These are phyloP conservation scores for Cyclotella cryptica DNA, from an alignment of 108 stramenopile genomes.

Conservation along the genomic window DNA sequence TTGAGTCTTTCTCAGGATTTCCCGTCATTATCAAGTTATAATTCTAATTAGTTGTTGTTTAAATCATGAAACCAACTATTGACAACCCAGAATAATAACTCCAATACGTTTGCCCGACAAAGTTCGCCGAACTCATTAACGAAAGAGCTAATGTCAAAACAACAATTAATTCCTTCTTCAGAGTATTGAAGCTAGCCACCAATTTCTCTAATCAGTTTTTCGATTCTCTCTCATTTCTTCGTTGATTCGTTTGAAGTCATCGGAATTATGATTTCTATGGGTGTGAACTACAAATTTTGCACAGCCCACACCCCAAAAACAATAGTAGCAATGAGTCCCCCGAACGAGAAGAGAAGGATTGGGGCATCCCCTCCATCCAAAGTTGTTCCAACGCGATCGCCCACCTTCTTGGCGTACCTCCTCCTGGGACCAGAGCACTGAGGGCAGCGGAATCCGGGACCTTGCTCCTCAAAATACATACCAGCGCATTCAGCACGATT, in stretches of 20 bases:
- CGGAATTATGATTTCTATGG: background rate
- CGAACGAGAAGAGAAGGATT: constrained; percentile 93
- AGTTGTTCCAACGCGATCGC: constrained; percentile 94
- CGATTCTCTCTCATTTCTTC: background rate
- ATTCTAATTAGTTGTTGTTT: too few relatives aligned
- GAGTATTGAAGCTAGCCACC: too few relatives aligned
- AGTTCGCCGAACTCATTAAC: too few relatives aligned
- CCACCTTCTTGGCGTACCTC: constrained; percentile 98
- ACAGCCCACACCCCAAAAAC: constrained; percentile 92
- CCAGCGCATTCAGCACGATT: constrained; percentile 93
- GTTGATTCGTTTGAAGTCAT: background rate
- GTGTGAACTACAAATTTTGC: constrained; percentile 88
- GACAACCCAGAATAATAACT: too few relatives aligned
- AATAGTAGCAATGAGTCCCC: constrained; percentile 90
- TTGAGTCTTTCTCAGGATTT: too few relatives aligned
- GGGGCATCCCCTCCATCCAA: constrained; percentile 97
- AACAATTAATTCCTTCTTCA: too few relatives aligned
- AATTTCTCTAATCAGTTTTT: too few relatives aligned
- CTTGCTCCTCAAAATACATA: constrained; percentile 94
- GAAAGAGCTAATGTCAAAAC: too few relatives aligned
- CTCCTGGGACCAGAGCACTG: constrained; percentile 98
- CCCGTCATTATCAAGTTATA: too few relatives aligned
- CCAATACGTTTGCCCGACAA: too few relatives aligned
- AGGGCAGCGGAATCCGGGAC: constrained; percentile 94
- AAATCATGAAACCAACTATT: too few relatives aligned